Conservation (phyloP, 2,329 filamentous ascomycete genomes). For the Fusarium transvaalense region DNA sequence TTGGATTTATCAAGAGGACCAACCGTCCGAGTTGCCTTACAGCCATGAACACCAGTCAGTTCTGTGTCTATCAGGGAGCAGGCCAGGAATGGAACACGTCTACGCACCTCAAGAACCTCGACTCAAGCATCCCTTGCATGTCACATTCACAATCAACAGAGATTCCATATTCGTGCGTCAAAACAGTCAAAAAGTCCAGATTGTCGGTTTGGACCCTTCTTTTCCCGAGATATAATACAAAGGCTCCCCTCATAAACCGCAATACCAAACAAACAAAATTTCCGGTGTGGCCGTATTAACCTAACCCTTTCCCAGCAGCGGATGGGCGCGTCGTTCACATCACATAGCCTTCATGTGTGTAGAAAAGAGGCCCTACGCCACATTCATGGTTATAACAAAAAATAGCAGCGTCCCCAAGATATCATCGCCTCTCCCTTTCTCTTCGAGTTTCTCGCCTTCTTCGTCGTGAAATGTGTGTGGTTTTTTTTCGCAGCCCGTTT, state of each 20-base stretch:
- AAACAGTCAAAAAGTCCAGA: slow-evolving; percentile 45
- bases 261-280: slow-evolving; percentile 48
- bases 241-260: slow-evolving; percentile 47
- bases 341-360: slow-evolving; percentile 31
- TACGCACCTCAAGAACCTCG: background rate
- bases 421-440: slow-evolving; percentile 11
- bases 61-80: background rate
- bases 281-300: slow-evolving; percentile 47
- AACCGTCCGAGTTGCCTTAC: background rate
- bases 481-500: slow-evolving; percentile 49
- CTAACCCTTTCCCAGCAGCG: slow-evolving; percentile 30
- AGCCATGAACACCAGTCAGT: background rate
- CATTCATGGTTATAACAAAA: slow-evolving; percentile 25
- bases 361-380: slow-evolving; percentile 36
- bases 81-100: background rate
- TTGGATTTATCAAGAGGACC: background rate
- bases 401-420: slow-evolving; percentile 31
- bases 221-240: slow-evolving; percentile 52
- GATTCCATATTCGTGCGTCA: slow-evolving; percentile 18
- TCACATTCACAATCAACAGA: background rate
- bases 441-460: slow-evolving; percentile 1
- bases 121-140: background rate
- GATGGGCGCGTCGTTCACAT: slow-evolving; percentile 42
- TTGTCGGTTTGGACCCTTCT: slow-evolving; percentile 44
- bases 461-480: slow-evolving; percentile 18